Evolutionary conservation across 116 monocot species (phyloP).

Genomic region (Dioscorea cayenensis): DNA sequence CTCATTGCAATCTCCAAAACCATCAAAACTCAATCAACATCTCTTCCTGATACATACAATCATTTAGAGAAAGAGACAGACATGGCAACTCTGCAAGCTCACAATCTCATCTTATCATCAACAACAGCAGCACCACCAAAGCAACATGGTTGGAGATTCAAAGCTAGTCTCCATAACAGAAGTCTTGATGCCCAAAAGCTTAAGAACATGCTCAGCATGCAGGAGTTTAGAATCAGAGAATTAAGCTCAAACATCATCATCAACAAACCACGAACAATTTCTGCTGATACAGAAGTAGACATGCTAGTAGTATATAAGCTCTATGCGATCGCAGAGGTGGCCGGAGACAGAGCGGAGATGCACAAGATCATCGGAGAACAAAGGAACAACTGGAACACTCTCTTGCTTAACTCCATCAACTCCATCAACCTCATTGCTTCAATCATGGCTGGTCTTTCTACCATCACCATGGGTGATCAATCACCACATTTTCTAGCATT

Average conservation of each 20-base stretch:
- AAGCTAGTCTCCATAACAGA: background rate
- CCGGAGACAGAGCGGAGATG: constrained; percentile 66
- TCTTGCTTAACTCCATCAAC: constrained; percentile 48
- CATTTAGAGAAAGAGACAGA: background rate
- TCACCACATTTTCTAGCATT: constrained; percentile 15
- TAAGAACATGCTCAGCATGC: background rate
- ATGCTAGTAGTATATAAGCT: constrained; percentile 9
- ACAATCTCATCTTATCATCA: background rate
- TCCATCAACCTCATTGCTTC: constrained; percentile 24
- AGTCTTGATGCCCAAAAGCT: background rate
- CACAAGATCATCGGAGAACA: constrained; percentile 60
- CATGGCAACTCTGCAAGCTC: background rate
- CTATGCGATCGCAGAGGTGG: constrained; percentile 29
- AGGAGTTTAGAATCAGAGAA: background rate
- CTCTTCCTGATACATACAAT: no score
- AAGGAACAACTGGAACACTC: constrained; percentile 65
- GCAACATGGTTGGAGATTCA: background rate
- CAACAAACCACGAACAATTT: background rate
- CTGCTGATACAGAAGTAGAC: background rate
- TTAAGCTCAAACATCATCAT: background rate
- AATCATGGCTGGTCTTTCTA: constrained; percentile 19
- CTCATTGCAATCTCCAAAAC: no score
- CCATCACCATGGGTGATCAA: background rate
- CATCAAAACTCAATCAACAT: no score
- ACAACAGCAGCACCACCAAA: background rate